phyloP scores from a whole-genome alignment of 2,329 filamentous ascomycete species.

The Mycocentrospora acerina region DNA sequence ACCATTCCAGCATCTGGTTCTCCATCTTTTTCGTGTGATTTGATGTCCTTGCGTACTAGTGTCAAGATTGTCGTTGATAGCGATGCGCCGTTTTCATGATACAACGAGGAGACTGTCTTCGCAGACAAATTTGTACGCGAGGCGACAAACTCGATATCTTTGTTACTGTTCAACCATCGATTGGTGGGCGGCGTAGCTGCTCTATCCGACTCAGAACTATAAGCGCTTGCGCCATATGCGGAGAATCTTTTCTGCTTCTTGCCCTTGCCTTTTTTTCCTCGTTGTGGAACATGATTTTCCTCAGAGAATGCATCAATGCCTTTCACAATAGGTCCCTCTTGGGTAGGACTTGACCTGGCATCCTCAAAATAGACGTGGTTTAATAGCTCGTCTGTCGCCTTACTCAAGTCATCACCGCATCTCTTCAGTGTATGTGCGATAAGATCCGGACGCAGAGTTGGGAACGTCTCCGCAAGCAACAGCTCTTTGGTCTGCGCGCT shows the following conservation, averaged over 20 bases:
- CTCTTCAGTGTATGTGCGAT: conserved; percentile 69
- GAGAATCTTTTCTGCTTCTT: conserved; percentile 42
- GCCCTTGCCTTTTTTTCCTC: conserved; percentile 46
- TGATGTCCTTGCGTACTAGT: conserved; percentile 53
- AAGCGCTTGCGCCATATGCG: conserved; percentile 22
- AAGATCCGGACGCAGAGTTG: conserved; percentile 65
- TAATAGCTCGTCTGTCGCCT: conserved; percentile 76
- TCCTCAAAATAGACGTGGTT: conserved; percentile 78
- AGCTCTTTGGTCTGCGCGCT: conserved; percentile 63
- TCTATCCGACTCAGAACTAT: conserved; percentile 25
- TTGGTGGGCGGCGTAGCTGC: conserved; percentile 42
- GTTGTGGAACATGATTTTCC: conserved; percentile 49
- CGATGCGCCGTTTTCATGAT: conserved; percentile 60
- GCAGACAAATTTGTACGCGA: conserved; percentile 52
- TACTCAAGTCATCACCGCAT: conserved; percentile 65
- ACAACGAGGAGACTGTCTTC: conserved; percentile 56
- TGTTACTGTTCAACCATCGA: conserved; percentile 59
- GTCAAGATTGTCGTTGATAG: conserved; percentile 57
- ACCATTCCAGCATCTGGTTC: conserved; percentile 47
- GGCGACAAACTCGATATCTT: conserved; percentile 63
- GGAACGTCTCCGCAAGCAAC: conserved; percentile 70
- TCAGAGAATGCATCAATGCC: conserved; percentile 82
- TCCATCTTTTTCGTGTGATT: conserved; percentile 36
- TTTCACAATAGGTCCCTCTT: conserved; percentile 53
- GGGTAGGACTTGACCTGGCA: conserved; percentile 53